Evolutionary conservation across 352 stramenopile species (phyloP).

Genomic region (Pythium utonaiense): DNA sequence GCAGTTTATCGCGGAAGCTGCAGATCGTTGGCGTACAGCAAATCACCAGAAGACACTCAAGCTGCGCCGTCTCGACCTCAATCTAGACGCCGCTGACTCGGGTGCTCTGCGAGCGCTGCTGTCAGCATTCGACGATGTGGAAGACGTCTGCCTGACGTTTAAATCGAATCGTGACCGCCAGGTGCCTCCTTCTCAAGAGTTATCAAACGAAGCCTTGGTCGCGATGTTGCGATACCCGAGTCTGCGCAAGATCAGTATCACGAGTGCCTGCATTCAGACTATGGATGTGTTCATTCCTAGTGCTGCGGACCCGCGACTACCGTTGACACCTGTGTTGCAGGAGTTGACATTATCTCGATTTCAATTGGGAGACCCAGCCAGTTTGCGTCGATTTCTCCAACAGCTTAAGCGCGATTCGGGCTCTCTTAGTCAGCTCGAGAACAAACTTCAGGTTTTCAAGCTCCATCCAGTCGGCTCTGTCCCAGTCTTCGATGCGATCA

Average conservation of each 20-base stretch:
- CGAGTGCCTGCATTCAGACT: background rate
- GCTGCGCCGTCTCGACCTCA: background rate
- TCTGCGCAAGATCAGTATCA: background rate
- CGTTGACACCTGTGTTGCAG: background rate
- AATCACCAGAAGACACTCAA: background rate
- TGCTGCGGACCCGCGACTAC: background rate
- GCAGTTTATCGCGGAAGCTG: background rate
- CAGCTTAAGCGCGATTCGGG: background rate
- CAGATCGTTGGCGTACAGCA: background rate
- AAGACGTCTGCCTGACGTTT: background rate
- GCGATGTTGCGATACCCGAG: background rate
- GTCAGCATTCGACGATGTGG: background rate
- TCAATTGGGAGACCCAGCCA: background rate
- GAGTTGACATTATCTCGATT: background rate
- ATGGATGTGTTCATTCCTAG: background rate
- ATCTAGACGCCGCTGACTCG: background rate
- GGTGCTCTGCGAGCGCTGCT: background rate
- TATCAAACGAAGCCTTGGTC: background rate
- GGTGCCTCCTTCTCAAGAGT: background rate
- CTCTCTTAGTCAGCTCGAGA: background rate
- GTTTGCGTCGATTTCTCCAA: background rate
- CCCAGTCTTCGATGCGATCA: no score
- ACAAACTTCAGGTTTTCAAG: no score
- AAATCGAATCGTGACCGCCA: no score
- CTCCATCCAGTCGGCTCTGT: no score